phyloP scores from a whole-genome alignment of 306 rosid species.

The Vicia villosa region DNA sequence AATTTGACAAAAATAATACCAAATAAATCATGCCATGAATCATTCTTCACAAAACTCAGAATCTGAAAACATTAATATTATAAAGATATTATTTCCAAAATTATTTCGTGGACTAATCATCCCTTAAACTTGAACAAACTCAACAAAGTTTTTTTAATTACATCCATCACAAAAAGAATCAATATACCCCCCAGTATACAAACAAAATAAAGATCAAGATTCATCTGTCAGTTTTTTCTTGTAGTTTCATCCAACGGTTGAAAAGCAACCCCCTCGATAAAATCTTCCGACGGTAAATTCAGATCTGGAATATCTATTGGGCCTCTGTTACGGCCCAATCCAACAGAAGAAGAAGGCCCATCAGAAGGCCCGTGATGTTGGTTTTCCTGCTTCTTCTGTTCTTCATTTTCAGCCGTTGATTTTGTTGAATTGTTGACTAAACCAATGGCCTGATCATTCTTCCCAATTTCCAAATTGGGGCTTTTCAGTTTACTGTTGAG shows the following conservation, averaged over 20 bases:
- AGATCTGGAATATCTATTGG: constrained; percentile 50
- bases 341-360: not conserved
- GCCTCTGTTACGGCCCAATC: constrained; percentile 2
- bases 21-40: no score
- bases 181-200: no score
- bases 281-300: constrained; percentile 35
- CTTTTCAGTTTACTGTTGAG: constrained; percentile 6
- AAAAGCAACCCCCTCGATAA: not conserved
- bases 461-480: constrained; percentile 12
- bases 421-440: not conserved
- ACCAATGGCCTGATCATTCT: not conserved
- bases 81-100: not conserved
- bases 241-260: constrained; percentile 37
- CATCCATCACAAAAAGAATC: not conserved
- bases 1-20: no score
- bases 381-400: not conserved
- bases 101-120: not conserved
- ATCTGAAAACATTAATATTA: no score
- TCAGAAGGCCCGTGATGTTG: constrained; percentile 23
- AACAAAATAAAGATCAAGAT: no score
- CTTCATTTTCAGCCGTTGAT: constrained; percentile 20
- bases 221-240: not conserved
- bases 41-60: not conserved
- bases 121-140: not conserved
- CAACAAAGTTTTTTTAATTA: not conserved